A percentile compares a stretch with the other conserved stretches of the same genome.
phyloP scores from a whole-genome alignment of 257 asterid genomes.

The Penstemon davidsonii region DNA sequence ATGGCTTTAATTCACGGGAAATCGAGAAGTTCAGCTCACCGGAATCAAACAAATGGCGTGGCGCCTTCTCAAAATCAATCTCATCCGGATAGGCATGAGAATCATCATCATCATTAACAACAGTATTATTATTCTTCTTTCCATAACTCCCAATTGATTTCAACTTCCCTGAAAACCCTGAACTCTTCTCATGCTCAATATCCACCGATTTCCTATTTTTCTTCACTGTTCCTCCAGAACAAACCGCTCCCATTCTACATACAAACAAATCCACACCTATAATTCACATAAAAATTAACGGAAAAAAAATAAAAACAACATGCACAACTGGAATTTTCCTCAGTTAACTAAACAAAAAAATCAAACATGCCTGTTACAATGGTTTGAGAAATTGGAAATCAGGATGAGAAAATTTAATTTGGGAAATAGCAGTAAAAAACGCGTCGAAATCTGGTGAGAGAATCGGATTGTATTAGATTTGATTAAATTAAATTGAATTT shows the following conservation, averaged over 20 bases:
- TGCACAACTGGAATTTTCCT: background rate
- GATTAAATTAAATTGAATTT: conserved; percentile 36
- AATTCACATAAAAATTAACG: conserved; percentile 27
- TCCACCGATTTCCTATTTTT: conserved; percentile 42
- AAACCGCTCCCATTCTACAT: conserved; percentile 82
- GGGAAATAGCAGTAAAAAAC: conserved; percentile 23
- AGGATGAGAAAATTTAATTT: conserved; percentile 12
- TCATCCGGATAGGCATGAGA: conserved; percentile 53
- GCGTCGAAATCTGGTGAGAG: conserved; percentile 38
- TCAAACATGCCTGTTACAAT: conserved; percentile 22
- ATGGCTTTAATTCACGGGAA: conserved; percentile 70
- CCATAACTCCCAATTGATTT: conserved; percentile 49
- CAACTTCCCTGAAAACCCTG: conserved; percentile 79
- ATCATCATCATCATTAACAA: conserved; percentile 31
- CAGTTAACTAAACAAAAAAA: background rate
- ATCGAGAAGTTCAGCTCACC: conserved; percentile 67
- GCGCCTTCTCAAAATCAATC: conserved; percentile 53
- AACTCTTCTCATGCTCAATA: conserved; percentile 45
- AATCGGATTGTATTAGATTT: conserved; percentile 31
- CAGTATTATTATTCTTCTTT: conserved; percentile 38
- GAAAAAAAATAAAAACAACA: conserved; percentile 3
- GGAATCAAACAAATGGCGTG: conserved; percentile 64
- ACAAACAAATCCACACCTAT: conserved; percentile 34
- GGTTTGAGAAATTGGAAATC: background rate
- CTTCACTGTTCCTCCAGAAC: conserved; percentile 71